Base-by-base conservation (phyloP, 2,329 filamentous ascomycete species). In the Apiospora malaysiana region DNA sequence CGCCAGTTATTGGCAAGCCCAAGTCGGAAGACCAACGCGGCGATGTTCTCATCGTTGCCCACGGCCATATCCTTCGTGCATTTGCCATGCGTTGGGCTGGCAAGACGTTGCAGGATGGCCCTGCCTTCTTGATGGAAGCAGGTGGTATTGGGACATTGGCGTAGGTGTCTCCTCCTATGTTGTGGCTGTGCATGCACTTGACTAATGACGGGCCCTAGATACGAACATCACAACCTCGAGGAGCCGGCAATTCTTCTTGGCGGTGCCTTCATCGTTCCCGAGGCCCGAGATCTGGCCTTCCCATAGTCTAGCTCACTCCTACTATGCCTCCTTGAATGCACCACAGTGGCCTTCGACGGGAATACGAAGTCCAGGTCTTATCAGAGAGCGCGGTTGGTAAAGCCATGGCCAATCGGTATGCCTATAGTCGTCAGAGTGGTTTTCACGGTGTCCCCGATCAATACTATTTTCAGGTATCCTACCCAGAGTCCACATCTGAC, bases 31-130 rank as follows among this genome's bases (percentile, higher is more conserved):
- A 79, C 73, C 84, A 78, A 12, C 88, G 80, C 21, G 83, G 88
- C 21, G 93, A 95, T 80, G 89, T 95, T 23, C 81, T 95, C 32
- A 86, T 97, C 67, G 94, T 98, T 7, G 95, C 94, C 27, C 95
- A 98, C 79, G 95, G 95, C 0, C 95, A 97, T 82, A 95, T 97
- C 70, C 83, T 98, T 69, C 87, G 95, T 21, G 93, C 94, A 0
- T 94, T 98, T 80, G 94, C 95, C 8, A 93, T 95, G 85, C 87
- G 94, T 43, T 98, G 95, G 95, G 88, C 91, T 0, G 89, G 90
- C 0, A 92, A 92, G 83, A 85, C 89, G 16, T 84, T 98, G 71
- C 88, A 89, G 70, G 91, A 94, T 68, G 94, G 92, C 9, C 92
- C 94, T 49, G 89, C 91, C 7, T 90, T 98, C 79, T 85, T 97